A percentile compares a stretch with the other conserved stretches of the same genome.
These are phyloP conservation scores for Aspergillus cavernicola DNA, from an alignment of 495 filamentous ascomycete species.

Conservation along the genomic window DNA sequence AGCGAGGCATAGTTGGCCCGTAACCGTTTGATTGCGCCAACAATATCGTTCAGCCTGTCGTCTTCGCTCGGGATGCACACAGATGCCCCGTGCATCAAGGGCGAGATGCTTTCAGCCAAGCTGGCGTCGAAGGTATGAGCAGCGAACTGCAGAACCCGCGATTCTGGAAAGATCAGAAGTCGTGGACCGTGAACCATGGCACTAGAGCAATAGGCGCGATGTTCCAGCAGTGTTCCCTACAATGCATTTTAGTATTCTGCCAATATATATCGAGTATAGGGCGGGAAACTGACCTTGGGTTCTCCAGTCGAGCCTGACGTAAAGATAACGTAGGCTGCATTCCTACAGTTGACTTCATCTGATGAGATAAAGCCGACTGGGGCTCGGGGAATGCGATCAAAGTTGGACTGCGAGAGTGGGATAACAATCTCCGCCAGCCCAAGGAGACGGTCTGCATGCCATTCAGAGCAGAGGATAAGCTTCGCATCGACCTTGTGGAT, in stretches of 20 bases:
- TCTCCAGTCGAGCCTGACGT: not conserved
- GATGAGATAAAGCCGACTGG: too few relatives aligned
- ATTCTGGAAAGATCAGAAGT: not conserved
- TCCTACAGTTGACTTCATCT: too few relatives aligned
- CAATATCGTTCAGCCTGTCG: not conserved
- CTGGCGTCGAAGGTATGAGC: not conserved
- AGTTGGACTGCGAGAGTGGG: too few relatives aligned
- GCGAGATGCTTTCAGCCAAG: not conserved
- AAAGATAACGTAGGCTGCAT: not conserved
- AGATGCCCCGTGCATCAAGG: not conserved
- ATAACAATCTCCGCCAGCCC: too few relatives aligned
- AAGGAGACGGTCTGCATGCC: too few relatives aligned
- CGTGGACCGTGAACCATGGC: not conserved
- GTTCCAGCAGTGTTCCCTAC: not conserved
- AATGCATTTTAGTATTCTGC: too few relatives aligned
- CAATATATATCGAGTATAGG: too few relatives aligned
- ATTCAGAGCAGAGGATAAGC: conserved; percentile 1
- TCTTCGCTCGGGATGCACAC: not conserved
- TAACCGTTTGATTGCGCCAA: not conserved
- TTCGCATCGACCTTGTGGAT: not conserved
- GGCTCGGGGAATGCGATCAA: too few relatives aligned
- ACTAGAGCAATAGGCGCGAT: not conserved
- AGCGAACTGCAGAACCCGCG: not conserved
- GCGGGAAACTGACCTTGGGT: not conserved
- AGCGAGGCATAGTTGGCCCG: not conserved